These are phyloP conservation scores for Holtermanniella nyarrowii DNA, from an alignment of 768 basidiomycete genomes.

Conservation along the genomic window DNA sequence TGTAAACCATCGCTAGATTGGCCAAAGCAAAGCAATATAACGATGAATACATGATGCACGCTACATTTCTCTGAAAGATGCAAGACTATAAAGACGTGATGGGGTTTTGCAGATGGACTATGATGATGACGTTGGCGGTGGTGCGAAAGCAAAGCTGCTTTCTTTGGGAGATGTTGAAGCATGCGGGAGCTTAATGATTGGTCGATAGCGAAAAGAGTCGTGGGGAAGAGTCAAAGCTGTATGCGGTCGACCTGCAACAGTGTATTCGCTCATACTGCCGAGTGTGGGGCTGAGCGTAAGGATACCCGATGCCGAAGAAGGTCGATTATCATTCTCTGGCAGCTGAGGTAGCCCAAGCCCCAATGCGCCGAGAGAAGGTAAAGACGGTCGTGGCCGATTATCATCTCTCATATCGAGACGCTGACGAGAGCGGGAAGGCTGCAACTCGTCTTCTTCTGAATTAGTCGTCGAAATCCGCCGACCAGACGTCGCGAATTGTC, in stretches of 20 bases:
- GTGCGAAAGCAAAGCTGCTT: background rate
- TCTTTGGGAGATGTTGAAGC: no score
- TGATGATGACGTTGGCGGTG: background rate
- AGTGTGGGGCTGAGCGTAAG: background rate
- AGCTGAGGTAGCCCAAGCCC: constrained; percentile 19
- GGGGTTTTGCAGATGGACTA: background rate
- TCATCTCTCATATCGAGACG: constrained; percentile 1
- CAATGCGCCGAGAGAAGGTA: constrained; percentile 25
- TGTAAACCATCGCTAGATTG: no score
- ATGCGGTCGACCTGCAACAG: background rate
- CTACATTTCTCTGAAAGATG: no score
- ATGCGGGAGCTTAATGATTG: no score
- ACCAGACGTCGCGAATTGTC: constrained; percentile 20
- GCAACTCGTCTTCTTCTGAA: constrained; percentile 32
- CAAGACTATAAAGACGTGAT: no score
- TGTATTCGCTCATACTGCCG: background rate
- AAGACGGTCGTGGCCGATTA: constrained; percentile 8
- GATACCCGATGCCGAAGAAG: background rate
- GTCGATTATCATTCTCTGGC: background rate
- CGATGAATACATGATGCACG: no score
- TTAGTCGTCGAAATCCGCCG: constrained; percentile 30
- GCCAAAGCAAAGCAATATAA: no score
- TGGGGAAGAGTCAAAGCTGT: background rate
- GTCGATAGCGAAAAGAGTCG: no score
- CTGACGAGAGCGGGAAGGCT: constrained; percentile 20